Conservation (phyloP, 106 monocot species). For the Acanthochlamys bracteata region DNA sequence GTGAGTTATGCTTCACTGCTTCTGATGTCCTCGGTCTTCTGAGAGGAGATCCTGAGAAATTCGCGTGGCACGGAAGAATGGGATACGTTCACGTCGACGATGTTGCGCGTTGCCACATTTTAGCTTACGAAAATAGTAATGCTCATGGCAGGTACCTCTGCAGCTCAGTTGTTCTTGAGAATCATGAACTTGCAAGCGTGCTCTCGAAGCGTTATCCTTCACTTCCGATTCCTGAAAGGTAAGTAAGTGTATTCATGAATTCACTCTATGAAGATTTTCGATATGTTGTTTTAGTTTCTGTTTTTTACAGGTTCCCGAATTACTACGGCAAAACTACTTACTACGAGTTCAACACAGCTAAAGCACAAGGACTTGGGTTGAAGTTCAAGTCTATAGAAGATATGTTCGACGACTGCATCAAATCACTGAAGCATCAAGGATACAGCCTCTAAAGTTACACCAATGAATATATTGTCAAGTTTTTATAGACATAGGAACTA, state of each 20-base stretch:
- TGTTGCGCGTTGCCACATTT: slow-evolving; percentile 69
- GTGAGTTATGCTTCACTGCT: slow-evolving; percentile 39
- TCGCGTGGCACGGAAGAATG: slow-evolving; percentile 72
- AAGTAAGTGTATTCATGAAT: background rate
- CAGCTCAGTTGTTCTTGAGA: slow-evolving; percentile 60
- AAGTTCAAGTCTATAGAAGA: slow-evolving; percentile 58
- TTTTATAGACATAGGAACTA: too few relatives aligned
- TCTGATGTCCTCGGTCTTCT: slow-evolving; percentile 55
- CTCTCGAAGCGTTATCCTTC: slow-evolving; percentile 47
- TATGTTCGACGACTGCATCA: slow-evolving; percentile 78
- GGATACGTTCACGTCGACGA: slow-evolving; percentile 92
- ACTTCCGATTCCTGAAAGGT: slow-evolving; percentile 59
- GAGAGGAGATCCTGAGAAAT: slow-evolving; percentile 45
- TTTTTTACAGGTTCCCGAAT: slow-evolving; percentile 14
- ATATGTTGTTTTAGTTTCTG: background rate
- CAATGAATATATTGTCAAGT: too few relatives aligned
- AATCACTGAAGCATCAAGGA: slow-evolving; percentile 52
- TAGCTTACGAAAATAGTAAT: slow-evolving; percentile 52
- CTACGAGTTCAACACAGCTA: slow-evolving; percentile 49
- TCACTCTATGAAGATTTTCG: too few relatives aligned
- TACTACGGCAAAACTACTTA: slow-evolving; percentile 11
- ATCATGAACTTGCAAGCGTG: slow-evolving; percentile 33
- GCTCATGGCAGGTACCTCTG: slow-evolving; percentile 77
- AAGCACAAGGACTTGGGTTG: slow-evolving; percentile 44
- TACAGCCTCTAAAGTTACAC: background rate